Conservation (phyloP, 257 asterid species). For the Mentha longifolia region DNA sequence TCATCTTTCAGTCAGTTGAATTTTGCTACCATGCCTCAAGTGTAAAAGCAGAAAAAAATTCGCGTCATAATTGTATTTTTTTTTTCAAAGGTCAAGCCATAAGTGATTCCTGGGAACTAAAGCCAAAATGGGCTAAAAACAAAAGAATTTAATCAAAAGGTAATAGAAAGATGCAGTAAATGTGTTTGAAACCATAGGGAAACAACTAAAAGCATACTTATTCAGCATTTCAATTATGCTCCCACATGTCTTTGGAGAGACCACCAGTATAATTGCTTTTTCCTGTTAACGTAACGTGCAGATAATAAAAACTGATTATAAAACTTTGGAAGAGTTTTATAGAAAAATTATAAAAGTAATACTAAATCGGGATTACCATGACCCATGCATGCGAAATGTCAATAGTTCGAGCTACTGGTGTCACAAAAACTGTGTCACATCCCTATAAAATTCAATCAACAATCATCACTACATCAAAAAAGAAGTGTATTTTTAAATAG, state of each 20-base stretch:
- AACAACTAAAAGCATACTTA: constrained; percentile 58
- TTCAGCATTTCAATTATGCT: constrained; percentile 73
- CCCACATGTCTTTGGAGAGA: constrained; percentile 76
- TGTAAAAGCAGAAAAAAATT: too few species aligned
- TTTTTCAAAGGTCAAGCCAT: too few species aligned
- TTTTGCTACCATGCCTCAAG: too few species aligned
- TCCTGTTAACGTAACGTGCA: constrained; percentile 61
- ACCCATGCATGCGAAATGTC: constrained; percentile 91
- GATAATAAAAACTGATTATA: constrained; percentile 20
- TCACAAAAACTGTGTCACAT: constrained; percentile 91
- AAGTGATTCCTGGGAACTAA: neutral
- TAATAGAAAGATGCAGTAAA: constrained; percentile 14
- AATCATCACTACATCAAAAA: constrained; percentile 14
- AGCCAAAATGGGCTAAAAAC: constrained; percentile 23
- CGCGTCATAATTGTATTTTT: too few species aligned
- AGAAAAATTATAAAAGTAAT: constrained; percentile 19
- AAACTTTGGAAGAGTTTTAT: constrained; percentile 19
- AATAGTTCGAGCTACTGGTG: constrained; percentile 96
- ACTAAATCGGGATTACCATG: constrained; percentile 63
- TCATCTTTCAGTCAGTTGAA: too few species aligned
- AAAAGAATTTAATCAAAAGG: constrained; percentile 17
- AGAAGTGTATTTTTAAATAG: constrained; percentile 11
- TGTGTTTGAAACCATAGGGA: constrained; percentile 14
- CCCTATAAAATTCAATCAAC: constrained; percentile 58
- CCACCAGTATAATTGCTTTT: constrained; percentile 79